phyloP scores from a whole-genome alignment of 1,139 yeast species.

The Diutina mesorugosa region DNA sequence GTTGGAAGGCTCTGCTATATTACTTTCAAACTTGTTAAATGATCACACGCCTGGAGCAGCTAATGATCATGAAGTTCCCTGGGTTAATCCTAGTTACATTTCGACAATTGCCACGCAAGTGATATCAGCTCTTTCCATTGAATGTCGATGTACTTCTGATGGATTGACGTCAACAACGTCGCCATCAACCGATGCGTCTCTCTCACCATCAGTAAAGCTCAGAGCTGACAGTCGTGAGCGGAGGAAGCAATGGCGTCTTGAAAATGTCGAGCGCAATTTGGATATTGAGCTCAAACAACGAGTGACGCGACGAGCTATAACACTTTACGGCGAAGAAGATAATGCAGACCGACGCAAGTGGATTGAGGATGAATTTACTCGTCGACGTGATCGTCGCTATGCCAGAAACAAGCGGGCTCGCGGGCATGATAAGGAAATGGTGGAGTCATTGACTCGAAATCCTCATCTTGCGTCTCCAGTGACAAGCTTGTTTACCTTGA shows the following conservation, averaged over 20 bases:
- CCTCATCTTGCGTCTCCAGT: background rate
- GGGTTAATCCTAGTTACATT: background rate
- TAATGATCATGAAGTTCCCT: background rate
- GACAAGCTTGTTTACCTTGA: background rate
- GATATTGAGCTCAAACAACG: slow-evolving; percentile 78
- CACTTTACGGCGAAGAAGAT: slow-evolving; percentile 50
- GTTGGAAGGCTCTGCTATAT: background rate
- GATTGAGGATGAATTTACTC: slow-evolving; percentile 64
- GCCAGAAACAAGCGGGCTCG: background rate
- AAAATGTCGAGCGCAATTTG: slow-evolving; percentile 68
- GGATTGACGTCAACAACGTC: background rate
- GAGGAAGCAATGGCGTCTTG: slow-evolving; percentile 85
- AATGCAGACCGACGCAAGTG: slow-evolving; percentile 48
- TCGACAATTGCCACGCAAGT: background rate
- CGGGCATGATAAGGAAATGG: background rate
- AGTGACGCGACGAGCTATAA: slow-evolving; percentile 58
- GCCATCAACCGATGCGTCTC: background rate
- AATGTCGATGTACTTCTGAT: background rate
- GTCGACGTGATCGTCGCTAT: slow-evolving; percentile 44
- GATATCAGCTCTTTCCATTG: background rate
- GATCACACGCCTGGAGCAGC: background rate
- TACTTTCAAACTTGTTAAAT: background rate
- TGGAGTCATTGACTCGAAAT: background rate
- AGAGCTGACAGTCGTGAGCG: slow-evolving; percentile 62
- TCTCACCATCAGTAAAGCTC: background rate